Conservation (phyloP, 2,329 filamentous ascomycete species). For the Lasiodiplodia sp. region DNA sequence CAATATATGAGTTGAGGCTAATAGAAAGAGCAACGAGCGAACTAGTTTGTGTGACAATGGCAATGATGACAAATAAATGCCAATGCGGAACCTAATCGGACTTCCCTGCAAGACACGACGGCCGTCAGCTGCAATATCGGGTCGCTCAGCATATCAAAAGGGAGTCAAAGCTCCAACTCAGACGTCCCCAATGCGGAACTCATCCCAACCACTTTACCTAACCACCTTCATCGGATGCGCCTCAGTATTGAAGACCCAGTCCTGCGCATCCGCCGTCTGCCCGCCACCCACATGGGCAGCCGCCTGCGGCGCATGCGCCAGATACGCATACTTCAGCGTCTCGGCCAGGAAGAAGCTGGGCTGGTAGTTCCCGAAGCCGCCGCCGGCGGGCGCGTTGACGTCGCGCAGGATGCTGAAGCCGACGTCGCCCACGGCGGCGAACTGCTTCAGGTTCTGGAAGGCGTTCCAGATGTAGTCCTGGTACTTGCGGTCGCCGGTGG, state of each 20-base stretch:
- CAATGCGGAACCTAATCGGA: too few species aligned
- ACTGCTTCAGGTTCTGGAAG: constrained; percentile 71
- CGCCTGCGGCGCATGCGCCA: constrained; percentile 66
- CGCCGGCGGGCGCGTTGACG: constrained; percentile 70
- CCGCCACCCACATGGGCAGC: constrained; percentile 57
- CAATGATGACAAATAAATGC: too few species aligned
- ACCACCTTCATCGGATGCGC: constrained; percentile 65
- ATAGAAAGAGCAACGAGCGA: too few species aligned
- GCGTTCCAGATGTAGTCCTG: constrained; percentile 86
- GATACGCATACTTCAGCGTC: constrained; percentile 82
- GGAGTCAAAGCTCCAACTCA: too few species aligned
- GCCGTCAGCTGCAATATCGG: too few species aligned
- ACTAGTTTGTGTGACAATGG: too few species aligned
- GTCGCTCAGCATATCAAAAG: too few species aligned
- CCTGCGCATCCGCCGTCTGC: constrained; percentile 52
- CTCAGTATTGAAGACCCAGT: constrained; percentile 71
- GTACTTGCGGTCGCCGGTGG: constrained; percentile 77
- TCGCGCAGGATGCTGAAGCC: constrained; percentile 72
- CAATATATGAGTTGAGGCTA: too few species aligned
- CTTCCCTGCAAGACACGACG: too few species aligned
- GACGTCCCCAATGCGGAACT: not conserved
- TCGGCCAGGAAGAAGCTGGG: constrained; percentile 91
- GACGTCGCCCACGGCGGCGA: constrained; percentile 64
- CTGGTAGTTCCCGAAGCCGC: constrained; percentile 71
- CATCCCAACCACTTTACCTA: not conserved